Base-by-base conservation (phyloP, 352 stramenopile species). In the Pythium phragmitis region DNA sequence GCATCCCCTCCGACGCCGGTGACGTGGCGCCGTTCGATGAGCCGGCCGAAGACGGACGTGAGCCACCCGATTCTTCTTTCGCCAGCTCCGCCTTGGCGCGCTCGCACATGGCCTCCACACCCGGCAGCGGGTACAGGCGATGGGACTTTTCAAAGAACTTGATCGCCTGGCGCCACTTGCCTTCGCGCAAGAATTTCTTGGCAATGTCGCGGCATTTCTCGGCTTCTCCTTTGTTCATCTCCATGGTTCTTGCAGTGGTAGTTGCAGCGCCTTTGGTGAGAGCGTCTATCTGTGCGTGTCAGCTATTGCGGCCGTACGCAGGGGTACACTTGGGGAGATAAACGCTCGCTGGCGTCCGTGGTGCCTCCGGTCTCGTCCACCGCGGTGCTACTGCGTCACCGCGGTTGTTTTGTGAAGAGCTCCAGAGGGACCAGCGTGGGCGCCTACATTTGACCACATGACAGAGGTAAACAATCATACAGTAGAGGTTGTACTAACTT, bases 101-200 rank as follows among this genome's bases (percentile, higher is more conserved):
- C 52, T 91, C 77, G 30, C 85, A 77, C 80, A 95, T 82, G 26
- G 82, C 82, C 65, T 94, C 85, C 23, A 93, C 89, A 9, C 88
- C 91, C 2, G 91, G 77, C 48, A 97, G 67, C 30, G 88, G 88
- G 63, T 87, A 97, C 72, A 97, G 86, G 48, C 85, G 88, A 46
- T 94, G 76, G 19, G 88, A 96, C 71, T 97, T 97, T 39, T 97
- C 86, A 56, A 97, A 96, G 69, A 96, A 97, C 75, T 96, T 96
- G 55, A 94, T 74, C n/a, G 91, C 89, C 63, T 97, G 89, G 56
- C 76, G 74, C 72, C 79, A 96, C 63, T 93, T 91, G 45, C 88
- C 82, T n/a, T 88, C 68, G 68, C 85, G 85, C 59, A 97, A 49
- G 54, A 92, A 83, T 65, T 87, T 90, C 73, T 96, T 96, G 62